phyloP scores from a whole-genome alignment of 2,329 filamentous ascomycete genomes.

The Xylaria arbuscula region DNA sequence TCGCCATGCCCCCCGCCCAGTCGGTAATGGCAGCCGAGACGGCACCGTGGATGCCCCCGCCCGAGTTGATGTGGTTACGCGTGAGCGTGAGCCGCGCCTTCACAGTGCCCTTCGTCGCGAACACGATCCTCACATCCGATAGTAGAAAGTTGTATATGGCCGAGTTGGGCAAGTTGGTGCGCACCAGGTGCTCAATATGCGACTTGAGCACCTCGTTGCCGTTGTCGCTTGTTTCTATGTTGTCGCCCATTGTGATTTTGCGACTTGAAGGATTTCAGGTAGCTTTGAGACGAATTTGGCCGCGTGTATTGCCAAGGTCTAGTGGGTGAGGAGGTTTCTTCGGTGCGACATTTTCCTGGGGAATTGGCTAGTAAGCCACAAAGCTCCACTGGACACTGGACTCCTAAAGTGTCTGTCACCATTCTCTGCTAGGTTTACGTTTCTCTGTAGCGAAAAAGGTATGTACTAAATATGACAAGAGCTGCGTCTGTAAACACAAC shows the following conservation, averaged over 20 bases:
- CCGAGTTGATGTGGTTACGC: constrained; percentile 73
- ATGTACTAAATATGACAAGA: background rate
- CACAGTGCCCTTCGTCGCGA: constrained; percentile 60
- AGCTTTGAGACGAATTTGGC: background rate
- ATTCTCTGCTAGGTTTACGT: background rate
- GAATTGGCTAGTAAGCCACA: constrained; percentile 13
- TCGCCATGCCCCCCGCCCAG: constrained; percentile 78
- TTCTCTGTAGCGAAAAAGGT: background rate
- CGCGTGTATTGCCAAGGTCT: background rate
- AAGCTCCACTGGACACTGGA: constrained; percentile 4
- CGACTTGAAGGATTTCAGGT: background rate
- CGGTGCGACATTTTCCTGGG: background rate
- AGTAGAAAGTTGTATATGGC: constrained; percentile 67
- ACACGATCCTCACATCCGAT: constrained; percentile 57
- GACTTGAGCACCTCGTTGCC: constrained; percentile 44
- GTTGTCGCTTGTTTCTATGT: constrained; percentile 15
- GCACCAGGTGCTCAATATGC: constrained; percentile 48
- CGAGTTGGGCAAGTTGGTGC: constrained; percentile 54
- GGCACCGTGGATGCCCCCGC: constrained; percentile 75
- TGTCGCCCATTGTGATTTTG: constrained; percentile 29
- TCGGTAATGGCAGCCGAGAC: constrained; percentile 78
- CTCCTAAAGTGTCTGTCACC: background rate
- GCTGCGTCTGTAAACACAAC: background rate
- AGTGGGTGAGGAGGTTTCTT: background rate
- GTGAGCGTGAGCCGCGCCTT: constrained; percentile 61